Evolutionary conservation across 768 basidiomycete genomes (phyloP), one percentile per base, ranked within the genome.

Genomic region (Naganishia vaughanmartiniae): DNA sequence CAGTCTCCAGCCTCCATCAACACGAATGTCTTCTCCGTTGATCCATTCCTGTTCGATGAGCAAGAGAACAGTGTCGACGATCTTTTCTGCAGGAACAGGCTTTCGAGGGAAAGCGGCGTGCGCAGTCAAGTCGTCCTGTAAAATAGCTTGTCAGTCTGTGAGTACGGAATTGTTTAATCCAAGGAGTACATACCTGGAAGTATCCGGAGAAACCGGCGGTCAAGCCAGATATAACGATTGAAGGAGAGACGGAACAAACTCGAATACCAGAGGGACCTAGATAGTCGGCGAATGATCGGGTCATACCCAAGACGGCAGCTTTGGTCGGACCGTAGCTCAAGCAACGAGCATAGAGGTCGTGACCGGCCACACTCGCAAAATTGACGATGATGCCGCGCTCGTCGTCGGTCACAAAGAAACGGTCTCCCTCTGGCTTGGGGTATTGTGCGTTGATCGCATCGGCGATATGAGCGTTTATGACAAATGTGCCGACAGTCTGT

Each of bases 361-460:
- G 70, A 4, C 74, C 78, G n/a, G 77, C 79, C 2, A 74, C 79
- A 31, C 72, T 74, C 17, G 79, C 79, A 53, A 78, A 76, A 74
- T 80, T 80, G 74, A 80, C 67, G 46, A 80, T 80, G 70, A 78
- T 73, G 34, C 78, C 78, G 7, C 78, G 71, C 69, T 79, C 78
- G 60, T 79, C 78, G 63, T 76, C 71, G 55, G 70, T 72, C 11
- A 72, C 71, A 65, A 71, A 76, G 74, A 76, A 77, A 9, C 72
- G 74, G 10, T 69, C 72, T 54, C 74, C 73, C 33, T 72, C 65
- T 2, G 58, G 58, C 21, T 72, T 68, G 0, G 76, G 75, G 68
- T 79, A 77, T 33, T 78, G 76, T 26, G 74, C 73, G 69, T 78
- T 77, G 72, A 79, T 78, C 5, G 78, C 78, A 54, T 79, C 78